These are phyloP conservation scores for Dryas alaskensis DNA, from an alignment of 306 rosid species.

Conservation along the genomic window DNA sequence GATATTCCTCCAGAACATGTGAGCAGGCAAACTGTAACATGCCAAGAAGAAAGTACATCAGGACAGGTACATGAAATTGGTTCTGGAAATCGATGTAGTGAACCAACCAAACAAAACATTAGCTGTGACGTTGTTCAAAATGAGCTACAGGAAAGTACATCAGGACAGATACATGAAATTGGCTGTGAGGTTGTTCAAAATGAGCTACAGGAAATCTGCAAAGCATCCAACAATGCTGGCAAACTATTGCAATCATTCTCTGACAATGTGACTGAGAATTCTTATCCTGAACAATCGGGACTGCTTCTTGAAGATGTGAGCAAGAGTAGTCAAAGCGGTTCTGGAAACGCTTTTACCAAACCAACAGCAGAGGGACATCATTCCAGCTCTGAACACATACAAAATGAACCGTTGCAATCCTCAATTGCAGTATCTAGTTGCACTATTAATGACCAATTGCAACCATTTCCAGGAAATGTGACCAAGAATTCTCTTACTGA, in stretches of 20 bases:
- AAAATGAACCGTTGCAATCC: constrained; percentile 12
- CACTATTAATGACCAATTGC: constrained; percentile 23
- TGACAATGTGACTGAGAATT: constrained; percentile 28
- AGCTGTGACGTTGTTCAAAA: constrained; percentile 35
- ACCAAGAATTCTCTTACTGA: constrained; percentile 19
- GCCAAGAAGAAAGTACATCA: constrained; percentile 20
- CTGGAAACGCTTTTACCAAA: constrained; percentile 21
- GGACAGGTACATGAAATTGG: constrained; percentile 33
- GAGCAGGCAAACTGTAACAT: constrained; percentile 35
- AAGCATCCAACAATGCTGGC: constrained; percentile 16
- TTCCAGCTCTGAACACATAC: neutral
- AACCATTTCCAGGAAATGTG: constrained; percentile 23
- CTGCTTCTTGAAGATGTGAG: constrained; percentile 22
- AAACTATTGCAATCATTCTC: constrained; percentile 34
- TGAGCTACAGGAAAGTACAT: constrained; percentile 29
- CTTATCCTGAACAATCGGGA: constrained; percentile 36
- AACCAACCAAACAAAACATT: constrained; percentile 33
- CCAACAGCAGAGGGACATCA: constrained; percentile 12
- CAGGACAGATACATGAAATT: constrained; percentile 28
- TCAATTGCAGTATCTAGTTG: constrained; percentile 15
- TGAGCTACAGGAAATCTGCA: constrained; percentile 33
- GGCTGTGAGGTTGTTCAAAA: constrained; percentile 35
- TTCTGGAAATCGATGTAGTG: constrained; percentile 35
- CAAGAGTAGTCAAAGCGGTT: constrained; percentile 28
- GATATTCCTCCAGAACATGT: constrained; percentile 26